Base-by-base conservation (phyloP, 352 stramenopile genomes). In the Pilasporangium apinafurcum region DNA sequence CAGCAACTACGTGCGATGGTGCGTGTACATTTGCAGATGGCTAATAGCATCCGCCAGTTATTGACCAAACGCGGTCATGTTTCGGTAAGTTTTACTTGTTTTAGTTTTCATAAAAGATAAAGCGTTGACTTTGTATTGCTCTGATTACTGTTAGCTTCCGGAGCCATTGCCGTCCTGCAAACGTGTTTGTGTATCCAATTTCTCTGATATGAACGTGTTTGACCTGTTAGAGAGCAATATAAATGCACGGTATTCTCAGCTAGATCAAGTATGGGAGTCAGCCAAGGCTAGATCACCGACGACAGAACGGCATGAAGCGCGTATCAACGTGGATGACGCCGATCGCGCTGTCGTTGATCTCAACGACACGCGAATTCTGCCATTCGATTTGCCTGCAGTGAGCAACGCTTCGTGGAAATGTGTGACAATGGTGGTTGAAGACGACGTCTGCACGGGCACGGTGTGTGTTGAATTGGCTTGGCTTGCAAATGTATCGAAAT, bases 61-160 rank as follows among this genome's bases (percentile, higher is more conserved):
- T 38, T 53, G 13, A 10, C 47, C 46, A 45, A 46, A 38, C 47
- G 46, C 28, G 45, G 36, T 33, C 32, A 21, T n/a, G 40, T 29
- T n/a, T 17, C 46, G 22, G 46, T 53, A 17, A 27, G 35, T 44
- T 22, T 10, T 7, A n/a, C 14, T 8, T 42, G 28, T 8, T 22
- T 34, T 9, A 8, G n/a, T 26, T 12, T 9, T 17, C 5, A 41
- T 41, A n/a, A n/a, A n/a, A n/a, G n/a, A n/a, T n/a, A n/a, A n/a
- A n/a, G n/a, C n/a, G n/a, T n/a, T n/a, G n/a, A n/a, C n/a, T n/a
- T n/a, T n/a, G n/a, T n/a, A n/a, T n/a, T n/a, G n/a, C n/a, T n/a
- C n/a, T n/a, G n/a, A n/a, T n/a, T n/a, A n/a, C n/a, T n/a, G n/a
- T n/a, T n/a, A n/a, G n/a, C n/a, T n/a, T n/a, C n/a, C n/a, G n/a